phyloP scores from a whole-genome alignment of 495 filamentous ascomycete genomes.

The Talaromyces proteolyticus region DNA sequence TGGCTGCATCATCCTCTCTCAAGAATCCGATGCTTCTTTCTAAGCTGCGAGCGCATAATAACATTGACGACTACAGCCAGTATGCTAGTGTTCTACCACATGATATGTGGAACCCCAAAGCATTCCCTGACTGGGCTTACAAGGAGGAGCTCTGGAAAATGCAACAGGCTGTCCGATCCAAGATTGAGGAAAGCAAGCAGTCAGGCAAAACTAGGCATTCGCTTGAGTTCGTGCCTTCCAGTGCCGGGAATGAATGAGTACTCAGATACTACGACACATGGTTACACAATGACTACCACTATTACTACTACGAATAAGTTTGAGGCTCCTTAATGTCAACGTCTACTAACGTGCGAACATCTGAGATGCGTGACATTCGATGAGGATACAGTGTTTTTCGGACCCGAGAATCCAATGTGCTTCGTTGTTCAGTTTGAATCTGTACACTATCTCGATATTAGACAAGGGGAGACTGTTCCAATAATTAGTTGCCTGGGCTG shows the following conservation, averaged over 20 bases:
- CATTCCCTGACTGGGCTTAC: constrained; percentile 66
- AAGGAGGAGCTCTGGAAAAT: constrained; percentile 62
- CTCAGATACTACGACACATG: too few species aligned
- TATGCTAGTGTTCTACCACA: constrained; percentile 67
- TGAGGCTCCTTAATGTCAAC: neutral
- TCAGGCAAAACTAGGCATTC: constrained; percentile 46
- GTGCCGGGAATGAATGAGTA: neutral
- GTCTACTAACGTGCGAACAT: too few species aligned
- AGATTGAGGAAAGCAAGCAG: constrained; percentile 49
- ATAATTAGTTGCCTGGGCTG: neutral
- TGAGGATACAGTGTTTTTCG: too few species aligned
- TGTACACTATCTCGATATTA: neutral
- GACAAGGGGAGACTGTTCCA: neutral
- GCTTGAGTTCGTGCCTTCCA: constrained; percentile 72
- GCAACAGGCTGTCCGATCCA: constrained; percentile 56
- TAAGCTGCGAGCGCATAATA: constrained; percentile 78
- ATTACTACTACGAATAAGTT: too few species aligned
- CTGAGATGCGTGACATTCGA: too few species aligned
- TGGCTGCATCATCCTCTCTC: constrained; percentile 63
- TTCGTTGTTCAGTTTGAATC: neutral
- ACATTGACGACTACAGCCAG: constrained; percentile 59
- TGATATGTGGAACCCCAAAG: constrained; percentile 61
- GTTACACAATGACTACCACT: too few species aligned
- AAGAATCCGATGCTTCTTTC: constrained; percentile 75
- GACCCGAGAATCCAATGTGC: too few species aligned